Base-by-base conservation (phyloP, 306 rosid genomes). In the Inga oerstediana region DNA sequence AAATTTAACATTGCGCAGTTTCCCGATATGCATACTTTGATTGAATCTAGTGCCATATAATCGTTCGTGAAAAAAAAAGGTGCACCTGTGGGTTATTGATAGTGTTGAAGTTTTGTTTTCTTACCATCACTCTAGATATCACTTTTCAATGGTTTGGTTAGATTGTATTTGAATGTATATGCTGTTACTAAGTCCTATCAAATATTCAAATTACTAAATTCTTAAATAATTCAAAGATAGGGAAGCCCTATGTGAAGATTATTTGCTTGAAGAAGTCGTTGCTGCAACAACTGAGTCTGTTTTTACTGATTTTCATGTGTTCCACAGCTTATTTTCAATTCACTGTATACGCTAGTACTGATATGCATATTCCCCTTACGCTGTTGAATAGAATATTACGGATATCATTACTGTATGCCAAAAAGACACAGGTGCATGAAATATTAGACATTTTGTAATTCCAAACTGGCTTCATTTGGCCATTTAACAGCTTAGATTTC, bases 171-270 rank as follows among this genome's bases (percentile, higher is more conserved):
- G 15, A 24, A 24, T n/a, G 13, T 58, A n/a, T 58, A 58, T 24
- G 67, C 17, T 61, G 67, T 61, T 11, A 24, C 17, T 8, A 61
- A 0, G 67, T 24, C 34, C 24, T 9, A 20, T 65, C 64, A 78
- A 37, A 5, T 37, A 37, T 37, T 37, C 7, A 5, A 20, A 32
- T 43, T 52, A 48, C 46, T 62, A 8, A 74, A 48, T 37, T 24
- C 30, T 24, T 20, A 83, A 78, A 74, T 89, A 79, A 39, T 48
- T 43, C 87, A 70, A 61, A 30, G 68, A 83, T 84, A 37, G 94
- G 91, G 80, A 78, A 79, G 83, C 85, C 88, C 66, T 89, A 89
- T 81, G 90, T 83, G 91, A 91, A 88, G 89, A 92, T 20, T 88
- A 92, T 20, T 88, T 89, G 61, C 91, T 91, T 77, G 83, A 92